These are phyloP conservation scores for Acanthamoeba royreba DNA, from an alignment of 208 protist species.

Conservation along the genomic window DNA sequence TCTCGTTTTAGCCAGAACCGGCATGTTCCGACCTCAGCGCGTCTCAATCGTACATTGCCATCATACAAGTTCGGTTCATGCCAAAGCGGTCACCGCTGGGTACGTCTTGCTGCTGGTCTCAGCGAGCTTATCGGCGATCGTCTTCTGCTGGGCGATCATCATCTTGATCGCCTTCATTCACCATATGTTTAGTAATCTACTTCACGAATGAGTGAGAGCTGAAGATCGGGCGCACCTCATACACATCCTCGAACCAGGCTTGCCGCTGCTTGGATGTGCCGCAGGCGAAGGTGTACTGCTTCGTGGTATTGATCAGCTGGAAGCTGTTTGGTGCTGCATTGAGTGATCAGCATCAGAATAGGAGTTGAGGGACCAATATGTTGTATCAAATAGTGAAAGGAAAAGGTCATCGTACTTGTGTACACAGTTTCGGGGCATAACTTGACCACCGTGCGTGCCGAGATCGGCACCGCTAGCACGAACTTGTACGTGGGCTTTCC, in stretches of 20 bases:
- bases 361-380: neutral
- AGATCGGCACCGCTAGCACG: neutral
- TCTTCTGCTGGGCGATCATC: neutral
- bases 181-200: neutral
- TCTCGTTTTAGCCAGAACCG: no score
- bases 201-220: neutral
- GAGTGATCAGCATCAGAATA: neutral
- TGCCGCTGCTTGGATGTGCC: neutral
- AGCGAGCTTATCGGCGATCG: neutral
- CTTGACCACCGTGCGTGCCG: neutral
- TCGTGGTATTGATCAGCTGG: neutral
- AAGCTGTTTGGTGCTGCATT: slow-evolving; percentile 27
- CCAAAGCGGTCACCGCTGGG: no score
- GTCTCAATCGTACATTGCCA: neutral
- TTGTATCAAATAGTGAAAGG: neutral
- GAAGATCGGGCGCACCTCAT: neutral
- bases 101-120: neutral
- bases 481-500: neutral
- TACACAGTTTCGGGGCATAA: slow-evolving; percentile 28
- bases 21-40: neutral
- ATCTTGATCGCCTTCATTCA: neutral
- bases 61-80: no score
- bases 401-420: neutral
- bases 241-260: neutral
- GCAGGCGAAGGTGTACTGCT: neutral